A percentile compares a stretch with the other conserved stretches of the same genome.
phyloP scores from a whole-genome alignment of 2,329 filamentous ascomycete genomes.

The Aspergillaceae sp. region DNA sequence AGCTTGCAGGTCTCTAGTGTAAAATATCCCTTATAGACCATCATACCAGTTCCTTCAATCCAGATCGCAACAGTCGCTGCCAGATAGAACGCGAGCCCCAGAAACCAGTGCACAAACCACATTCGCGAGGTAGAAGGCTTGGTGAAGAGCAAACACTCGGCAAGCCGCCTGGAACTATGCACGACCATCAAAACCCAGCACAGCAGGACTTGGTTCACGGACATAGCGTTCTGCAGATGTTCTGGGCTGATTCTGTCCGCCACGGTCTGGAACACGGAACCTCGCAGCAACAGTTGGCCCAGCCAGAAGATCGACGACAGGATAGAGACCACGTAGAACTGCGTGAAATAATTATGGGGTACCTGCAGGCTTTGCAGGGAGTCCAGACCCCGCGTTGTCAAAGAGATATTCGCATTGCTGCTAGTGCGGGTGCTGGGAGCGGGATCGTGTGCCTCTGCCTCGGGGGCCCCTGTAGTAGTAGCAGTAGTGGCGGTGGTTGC shows the following conservation, averaged over 20 bases:
- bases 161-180: slow-evolving; percentile 67
- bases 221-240: slow-evolving; percentile 42
- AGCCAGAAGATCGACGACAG: slow-evolving; percentile 66
- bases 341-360: slow-evolving; percentile 80
- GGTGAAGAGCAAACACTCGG: slow-evolving; percentile 60
- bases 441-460: too few species aligned
- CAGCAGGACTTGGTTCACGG: slow-evolving; percentile 53
- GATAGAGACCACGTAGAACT: slow-evolving; percentile 74
- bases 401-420: slow-evolving; percentile 6
- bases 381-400: slow-evolving; percentile 36
- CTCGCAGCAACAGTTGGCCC: slow-evolving; percentile 50
- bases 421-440: too few species aligned
- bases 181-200: slow-evolving; percentile 65
- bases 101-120: slow-evolving; percentile 74
- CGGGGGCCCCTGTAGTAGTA: too few species aligned
- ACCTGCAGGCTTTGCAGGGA: slow-evolving; percentile 51
- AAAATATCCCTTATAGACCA: too few species aligned
- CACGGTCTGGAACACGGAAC: slow-evolving; percentile 44
- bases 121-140: slow-evolving; percentile 66
- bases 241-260: slow-evolving; percentile 36
- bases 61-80: slow-evolving; percentile 67
- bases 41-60: slow-evolving; percentile 66
- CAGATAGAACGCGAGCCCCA: slow-evolving; percentile 72
- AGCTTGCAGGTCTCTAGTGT: too few species aligned
- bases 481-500: slow-evolving; percentile 19